These are phyloP conservation scores for Cinchona pubescens DNA, from an alignment of 257 asterid species.

Conservation along the genomic window DNA sequence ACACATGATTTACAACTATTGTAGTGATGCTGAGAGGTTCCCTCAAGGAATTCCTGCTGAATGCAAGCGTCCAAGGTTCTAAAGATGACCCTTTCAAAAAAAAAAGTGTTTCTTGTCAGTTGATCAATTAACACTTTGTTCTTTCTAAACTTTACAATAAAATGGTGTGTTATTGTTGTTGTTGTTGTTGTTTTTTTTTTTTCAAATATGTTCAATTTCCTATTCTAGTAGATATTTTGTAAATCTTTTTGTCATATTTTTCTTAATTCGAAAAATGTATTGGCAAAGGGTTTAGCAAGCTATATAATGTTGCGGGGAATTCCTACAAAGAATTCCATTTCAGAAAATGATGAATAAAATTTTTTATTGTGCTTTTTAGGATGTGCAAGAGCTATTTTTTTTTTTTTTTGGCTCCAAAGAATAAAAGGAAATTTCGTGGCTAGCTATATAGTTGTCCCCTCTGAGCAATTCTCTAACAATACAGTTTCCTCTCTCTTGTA, in stretches of 20 bases:
- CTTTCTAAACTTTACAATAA: background rate
- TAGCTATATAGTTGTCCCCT: too few species aligned
- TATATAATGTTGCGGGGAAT: background rate
- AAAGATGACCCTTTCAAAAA: background rate
- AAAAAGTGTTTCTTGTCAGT: background rate
- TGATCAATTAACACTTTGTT: background rate
- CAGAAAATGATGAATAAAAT: background rate
- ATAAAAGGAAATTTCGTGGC: too few species aligned
- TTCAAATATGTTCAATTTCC: background rate
- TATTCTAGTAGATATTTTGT: background rate
- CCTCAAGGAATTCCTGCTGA: constrained; percentile 18
- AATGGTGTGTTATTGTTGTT: background rate
- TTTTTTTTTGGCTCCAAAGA: background rate
- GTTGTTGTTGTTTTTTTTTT: too few species aligned
- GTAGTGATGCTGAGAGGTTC: constrained; percentile 12
- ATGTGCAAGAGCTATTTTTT: background rate
- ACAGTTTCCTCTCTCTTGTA: too few species aligned
- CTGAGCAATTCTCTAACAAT: too few species aligned
- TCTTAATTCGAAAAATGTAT: background rate
- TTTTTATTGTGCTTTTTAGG: background rate
- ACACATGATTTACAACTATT: constrained; percentile 21
- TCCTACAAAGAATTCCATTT: background rate
- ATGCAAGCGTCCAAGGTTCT: constrained; percentile 23
- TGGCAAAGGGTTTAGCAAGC: background rate
- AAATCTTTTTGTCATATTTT: background rate